Conservation (phyloP, 2,329 filamentous ascomycete genomes). For the Volutella citrinella region DNA sequence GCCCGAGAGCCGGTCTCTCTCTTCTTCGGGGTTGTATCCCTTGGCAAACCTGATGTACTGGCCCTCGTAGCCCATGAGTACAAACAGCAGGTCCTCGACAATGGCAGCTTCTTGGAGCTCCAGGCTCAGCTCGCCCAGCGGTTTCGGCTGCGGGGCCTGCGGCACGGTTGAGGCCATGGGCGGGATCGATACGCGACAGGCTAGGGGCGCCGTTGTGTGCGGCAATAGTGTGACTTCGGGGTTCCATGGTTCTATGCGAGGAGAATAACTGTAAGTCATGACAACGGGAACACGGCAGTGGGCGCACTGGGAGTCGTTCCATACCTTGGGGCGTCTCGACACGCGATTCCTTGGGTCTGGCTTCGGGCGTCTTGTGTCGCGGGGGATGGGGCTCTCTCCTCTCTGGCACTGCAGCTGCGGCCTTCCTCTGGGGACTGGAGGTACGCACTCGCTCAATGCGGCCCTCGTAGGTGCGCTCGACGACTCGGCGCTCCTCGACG, state of each 20-base stretch:
- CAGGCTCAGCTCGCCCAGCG: constrained; percentile 69
- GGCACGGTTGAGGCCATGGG: constrained; percentile 76
- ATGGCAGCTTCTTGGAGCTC: constrained; percentile 84
- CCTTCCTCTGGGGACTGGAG: too few species aligned
- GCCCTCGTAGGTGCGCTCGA: constrained; percentile 55
- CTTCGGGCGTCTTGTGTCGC: constrained; percentile 43
- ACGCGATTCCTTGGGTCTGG: constrained; percentile 42
- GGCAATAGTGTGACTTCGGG: constrained; percentile 73
- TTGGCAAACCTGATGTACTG: constrained; percentile 89
- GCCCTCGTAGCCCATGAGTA: constrained; percentile 98
- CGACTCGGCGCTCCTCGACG: constrained; percentile 41
- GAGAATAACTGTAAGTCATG: constrained; percentile 1
- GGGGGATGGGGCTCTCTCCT: constrained; percentile 35
- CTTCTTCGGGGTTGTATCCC: constrained; percentile 76
- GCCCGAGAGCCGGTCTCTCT: constrained; percentile 82
- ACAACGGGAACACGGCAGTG: too few species aligned
- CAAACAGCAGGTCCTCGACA: constrained; percentile 86
- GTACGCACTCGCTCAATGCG: constrained; percentile 60
- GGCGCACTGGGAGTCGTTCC: too few species aligned
- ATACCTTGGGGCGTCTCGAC: constrained; percentile 51
- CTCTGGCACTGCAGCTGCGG: too few species aligned
- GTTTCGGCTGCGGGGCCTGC: constrained; percentile 65
- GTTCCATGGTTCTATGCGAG: constrained; percentile 60
- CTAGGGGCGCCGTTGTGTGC: constrained; percentile 68
- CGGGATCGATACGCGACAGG: constrained; percentile 59